A percentile compares a stretch with the other conserved stretches of the same genome.
Evolutionary conservation across 257 asterid genomes (phyloP).

Genomic region (Solanum chilense): DNA sequence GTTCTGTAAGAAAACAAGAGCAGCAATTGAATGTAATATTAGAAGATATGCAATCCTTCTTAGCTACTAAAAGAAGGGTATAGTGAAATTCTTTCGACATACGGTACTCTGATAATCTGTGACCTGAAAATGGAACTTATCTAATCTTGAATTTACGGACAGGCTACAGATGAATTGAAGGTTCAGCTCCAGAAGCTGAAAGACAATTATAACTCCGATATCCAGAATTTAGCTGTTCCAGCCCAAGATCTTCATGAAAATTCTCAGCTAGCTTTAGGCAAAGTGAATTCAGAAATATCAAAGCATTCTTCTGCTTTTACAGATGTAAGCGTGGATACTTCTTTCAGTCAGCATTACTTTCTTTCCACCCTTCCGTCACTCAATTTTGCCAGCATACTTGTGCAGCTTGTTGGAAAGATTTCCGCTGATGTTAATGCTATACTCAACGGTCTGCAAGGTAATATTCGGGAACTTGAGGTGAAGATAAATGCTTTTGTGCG

Average conservation of each 20-base stretch:
- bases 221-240: constrained; percentile 18
- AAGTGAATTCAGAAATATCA: constrained; percentile 33
- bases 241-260: constrained; percentile 27
- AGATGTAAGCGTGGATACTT: constrained; percentile 17
- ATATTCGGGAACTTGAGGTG: constrained; percentile 19
- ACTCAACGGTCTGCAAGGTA: constrained; percentile 23
- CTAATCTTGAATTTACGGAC: background rate
- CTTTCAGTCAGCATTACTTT: background rate
- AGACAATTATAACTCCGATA: constrained; percentile 11
- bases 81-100: background rate
- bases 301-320: constrained; percentile 21
- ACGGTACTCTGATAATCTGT: background rate
- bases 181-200: constrained; percentile 22
- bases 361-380: background rate
- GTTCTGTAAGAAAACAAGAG: constrained; percentile 27
- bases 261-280: constrained; percentile 21
- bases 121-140: background rate
- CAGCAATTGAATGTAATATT: constrained; percentile 29
- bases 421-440: constrained; percentile 21
- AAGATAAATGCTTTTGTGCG: constrained; percentile 18
- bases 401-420: constrained; percentile 25
- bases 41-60: constrained; percentile 22
- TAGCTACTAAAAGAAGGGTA: constrained; percentile 36
- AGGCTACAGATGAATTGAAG: constrained; percentile 36
- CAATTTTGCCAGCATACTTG: background rate